Evolutionary conservation across 2,329 filamentous ascomycete genomes (phyloP).

Genomic region (Arachnomyces sp.): DNA sequence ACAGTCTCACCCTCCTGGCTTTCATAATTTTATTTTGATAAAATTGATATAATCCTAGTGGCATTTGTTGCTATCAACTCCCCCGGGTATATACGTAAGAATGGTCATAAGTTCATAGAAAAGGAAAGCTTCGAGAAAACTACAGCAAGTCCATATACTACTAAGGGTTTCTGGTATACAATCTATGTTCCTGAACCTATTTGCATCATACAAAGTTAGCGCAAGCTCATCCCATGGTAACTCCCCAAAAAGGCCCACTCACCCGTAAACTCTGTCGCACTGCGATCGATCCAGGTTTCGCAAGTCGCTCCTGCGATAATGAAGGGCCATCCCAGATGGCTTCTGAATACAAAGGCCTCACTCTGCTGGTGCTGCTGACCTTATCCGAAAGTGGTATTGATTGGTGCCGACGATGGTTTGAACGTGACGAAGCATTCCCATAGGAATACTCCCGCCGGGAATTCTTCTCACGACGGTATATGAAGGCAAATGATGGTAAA

Average conservation of each 20-base stretch:
- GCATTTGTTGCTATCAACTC: too few species aligned
- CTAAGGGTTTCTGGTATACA: slow-evolving; percentile 6
- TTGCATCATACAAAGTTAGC: not conserved
- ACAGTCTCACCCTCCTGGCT: too few species aligned
- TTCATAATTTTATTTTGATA: too few species aligned
- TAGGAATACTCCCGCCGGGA: not conserved
- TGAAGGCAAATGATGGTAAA: slow-evolving; percentile 4
- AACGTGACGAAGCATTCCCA: slow-evolving; percentile 1
- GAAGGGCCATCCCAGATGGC: not conserved
- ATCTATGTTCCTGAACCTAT: too few species aligned
- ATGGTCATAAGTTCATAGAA: too few species aligned
- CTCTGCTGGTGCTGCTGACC: not conserved
- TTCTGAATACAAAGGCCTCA: too few species aligned
- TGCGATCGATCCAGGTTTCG: not conserved
- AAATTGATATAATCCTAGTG: too few species aligned
- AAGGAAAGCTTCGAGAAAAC: too few species aligned
- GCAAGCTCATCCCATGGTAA: too few species aligned
- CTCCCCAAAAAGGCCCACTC: not conserved
- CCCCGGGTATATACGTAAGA: too few species aligned
- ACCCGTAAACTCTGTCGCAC: slow-evolving; percentile 2
- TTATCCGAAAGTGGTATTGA: slow-evolving; percentile 2
- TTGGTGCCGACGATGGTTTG: not conserved
- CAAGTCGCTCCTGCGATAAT: not conserved
- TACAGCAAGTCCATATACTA: too few species aligned
- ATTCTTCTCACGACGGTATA: slow-evolving; percentile 3